Conservation (phyloP, 371 early-diverging fungal genomes). For the Zychaea mexicana region DNA sequence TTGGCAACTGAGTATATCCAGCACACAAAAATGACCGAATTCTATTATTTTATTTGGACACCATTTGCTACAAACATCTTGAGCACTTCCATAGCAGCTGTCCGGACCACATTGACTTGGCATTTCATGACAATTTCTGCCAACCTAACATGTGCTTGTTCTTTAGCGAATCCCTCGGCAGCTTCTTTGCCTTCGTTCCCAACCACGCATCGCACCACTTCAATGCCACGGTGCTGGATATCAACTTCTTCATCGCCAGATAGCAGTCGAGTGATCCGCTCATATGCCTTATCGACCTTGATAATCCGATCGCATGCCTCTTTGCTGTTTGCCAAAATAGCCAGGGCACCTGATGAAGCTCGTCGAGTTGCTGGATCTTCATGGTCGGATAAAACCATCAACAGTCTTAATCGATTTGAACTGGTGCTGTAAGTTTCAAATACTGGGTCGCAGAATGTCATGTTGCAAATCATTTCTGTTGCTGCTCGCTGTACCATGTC, state of each 20-base stretch:
- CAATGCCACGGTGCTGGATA: constrained; percentile 58
- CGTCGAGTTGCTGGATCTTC: constrained; percentile 84
- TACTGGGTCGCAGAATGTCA: constrained; percentile 84
- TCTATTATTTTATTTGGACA: constrained; percentile 19
- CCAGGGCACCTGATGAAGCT: constrained; percentile 89
- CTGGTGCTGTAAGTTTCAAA: constrained; percentile 70
- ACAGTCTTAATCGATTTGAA: constrained; percentile 65
- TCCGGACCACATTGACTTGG: constrained; percentile 53
- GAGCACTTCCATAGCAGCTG: constrained; percentile 60
- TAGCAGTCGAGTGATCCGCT: constrained; percentile 49
- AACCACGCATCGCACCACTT: constrained; percentile 52
- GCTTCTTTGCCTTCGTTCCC: constrained; percentile 32
- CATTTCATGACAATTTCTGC: constrained; percentile 46
- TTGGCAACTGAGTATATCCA: no score
- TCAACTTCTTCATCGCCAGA: constrained; percentile 38
- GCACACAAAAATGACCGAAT: no score
- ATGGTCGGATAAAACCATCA: constrained; percentile 84
- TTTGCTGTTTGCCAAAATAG: constrained; percentile 70
- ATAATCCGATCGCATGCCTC: constrained; percentile 60
- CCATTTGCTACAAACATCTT: constrained; percentile 56
- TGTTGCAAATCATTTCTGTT: constrained; percentile 91
- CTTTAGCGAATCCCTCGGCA: constrained; percentile 25
- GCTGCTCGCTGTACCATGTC: constrained; percentile 89
- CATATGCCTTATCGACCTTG: constrained; percentile 53
- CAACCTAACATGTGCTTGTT: constrained; percentile 36